Evolutionary conservation across 257 asterid genomes (phyloP).

Genomic region (Misopates orontium): DNA sequence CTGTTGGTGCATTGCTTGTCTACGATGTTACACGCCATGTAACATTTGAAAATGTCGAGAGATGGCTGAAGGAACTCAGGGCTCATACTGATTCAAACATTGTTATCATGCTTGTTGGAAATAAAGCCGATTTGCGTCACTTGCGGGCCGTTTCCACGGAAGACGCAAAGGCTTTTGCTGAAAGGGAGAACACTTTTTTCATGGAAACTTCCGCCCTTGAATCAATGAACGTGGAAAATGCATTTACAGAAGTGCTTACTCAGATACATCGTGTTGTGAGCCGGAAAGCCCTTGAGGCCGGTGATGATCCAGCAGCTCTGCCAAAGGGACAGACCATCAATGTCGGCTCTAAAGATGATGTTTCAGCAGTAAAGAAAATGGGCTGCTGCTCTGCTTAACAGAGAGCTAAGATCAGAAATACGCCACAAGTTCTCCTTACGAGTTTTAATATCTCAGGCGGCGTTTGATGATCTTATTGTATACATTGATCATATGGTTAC

Average conservation of each 20-base stretch:
- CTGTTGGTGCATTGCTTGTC: conserved; percentile 71
- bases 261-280: conserved; percentile 57
- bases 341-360: conserved; percentile 61
- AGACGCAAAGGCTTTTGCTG: conserved; percentile 63
- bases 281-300: conserved; percentile 63
- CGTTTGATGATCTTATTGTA: conserved; percentile 27
- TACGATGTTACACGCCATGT: conserved; percentile 75
- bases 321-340: conserved; percentile 66
- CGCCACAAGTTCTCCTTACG: neutral
- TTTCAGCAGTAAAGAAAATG: conserved; percentile 65
- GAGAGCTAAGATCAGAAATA: neutral
- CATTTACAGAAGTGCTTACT: conserved; percentile 71
- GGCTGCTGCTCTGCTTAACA: conserved; percentile 67
- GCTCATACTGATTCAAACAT: conserved; percentile 70
- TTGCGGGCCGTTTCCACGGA: conserved; percentile 67
- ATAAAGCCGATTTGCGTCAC: conserved; percentile 73
- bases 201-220: conserved; percentile 81
- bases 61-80: conserved; percentile 73
- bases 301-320: conserved; percentile 48
- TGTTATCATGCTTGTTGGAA: conserved; percentile 72
- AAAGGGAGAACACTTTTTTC: conserved; percentile 54
- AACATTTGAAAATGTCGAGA: conserved; percentile 71
- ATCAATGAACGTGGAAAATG: conserved; percentile 69
- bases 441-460: neutral
- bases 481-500: conserved; percentile 21